Conservation (phyloP, 1,284 basidiomycete species). For the Testicularia cyperi region DNA sequence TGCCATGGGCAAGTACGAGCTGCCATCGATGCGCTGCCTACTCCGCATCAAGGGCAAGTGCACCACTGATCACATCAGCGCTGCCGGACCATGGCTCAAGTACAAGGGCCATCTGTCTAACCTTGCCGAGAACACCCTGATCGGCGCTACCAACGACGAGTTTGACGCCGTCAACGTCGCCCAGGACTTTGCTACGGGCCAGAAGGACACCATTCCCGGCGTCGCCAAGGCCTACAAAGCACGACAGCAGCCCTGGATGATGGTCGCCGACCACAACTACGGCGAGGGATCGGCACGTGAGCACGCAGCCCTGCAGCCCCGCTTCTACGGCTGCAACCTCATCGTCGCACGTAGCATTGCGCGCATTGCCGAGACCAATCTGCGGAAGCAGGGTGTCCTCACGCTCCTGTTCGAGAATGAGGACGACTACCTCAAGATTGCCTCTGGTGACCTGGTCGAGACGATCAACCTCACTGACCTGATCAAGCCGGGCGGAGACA, state of each 20-base stretch:
- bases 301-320: constrained; percentile 93
- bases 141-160: constrained; percentile 61
- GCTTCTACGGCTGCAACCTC: constrained; percentile 75
- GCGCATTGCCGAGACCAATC: constrained; percentile 71
- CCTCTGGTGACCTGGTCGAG: constrained; percentile 52
- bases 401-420: constrained; percentile 59
- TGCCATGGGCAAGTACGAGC: constrained; percentile 67
- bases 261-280: constrained; percentile 83
- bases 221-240: constrained; percentile 52
- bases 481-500: constrained; percentile 44
- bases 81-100: constrained; percentile 76
- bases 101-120: constrained; percentile 92
- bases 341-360: constrained; percentile 63
- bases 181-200: constrained; percentile 49
- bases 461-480: constrained; percentile 55
- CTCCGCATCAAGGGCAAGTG: constrained; percentile 94
- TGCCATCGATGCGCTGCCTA: constrained; percentile 71
- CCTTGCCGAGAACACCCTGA: constrained; percentile 85
- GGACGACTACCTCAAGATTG: constrained; percentile 52
- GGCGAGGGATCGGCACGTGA: constrained; percentile 98
- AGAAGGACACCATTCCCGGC: constrained; percentile 55
- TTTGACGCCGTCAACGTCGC: constrained; percentile 62
- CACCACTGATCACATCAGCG: constrained; percentile 74
- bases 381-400: constrained; percentile 59
- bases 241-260: constrained; percentile 71